Conservation (phyloP, 2,329 filamentous ascomycete genomes). For the Curvularia sp. region DNA sequence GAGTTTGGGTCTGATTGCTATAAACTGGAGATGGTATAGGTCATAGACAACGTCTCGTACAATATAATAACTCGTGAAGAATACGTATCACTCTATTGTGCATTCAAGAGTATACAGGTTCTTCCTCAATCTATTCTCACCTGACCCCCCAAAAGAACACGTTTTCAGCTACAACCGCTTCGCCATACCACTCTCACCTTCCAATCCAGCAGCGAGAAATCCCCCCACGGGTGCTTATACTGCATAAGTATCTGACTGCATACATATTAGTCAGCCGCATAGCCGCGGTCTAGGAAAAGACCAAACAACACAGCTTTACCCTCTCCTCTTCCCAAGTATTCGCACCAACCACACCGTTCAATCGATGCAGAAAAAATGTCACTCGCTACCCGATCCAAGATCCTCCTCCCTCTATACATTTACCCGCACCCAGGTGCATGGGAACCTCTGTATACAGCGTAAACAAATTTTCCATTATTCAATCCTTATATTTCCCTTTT, state of each 20-base stretch:
- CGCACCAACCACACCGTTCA: neutral
- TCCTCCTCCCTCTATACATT: constrained; percentile 60
- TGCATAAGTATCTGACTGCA: neutral
- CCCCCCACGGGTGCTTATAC: neutral
- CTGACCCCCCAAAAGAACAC: too few relatives aligned
- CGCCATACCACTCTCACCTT: too few relatives aligned
- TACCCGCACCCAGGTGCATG: constrained; percentile 57
- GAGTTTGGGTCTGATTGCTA: neutral
- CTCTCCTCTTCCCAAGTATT: neutral
- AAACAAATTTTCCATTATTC: neutral
- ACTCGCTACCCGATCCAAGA: constrained; percentile 27
- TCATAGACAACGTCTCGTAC: neutral
- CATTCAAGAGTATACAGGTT: too few relatives aligned
- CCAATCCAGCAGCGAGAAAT: too few relatives aligned
- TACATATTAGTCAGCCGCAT: constrained; percentile 11
- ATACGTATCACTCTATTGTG: neutral
- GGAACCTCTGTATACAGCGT: constrained; percentile 58
- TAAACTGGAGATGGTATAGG: neutral
- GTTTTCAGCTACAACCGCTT: too few relatives aligned
- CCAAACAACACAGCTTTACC: neutral
- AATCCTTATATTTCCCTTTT: neutral
- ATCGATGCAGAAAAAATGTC: neutral
- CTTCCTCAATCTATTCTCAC: too few relatives aligned
- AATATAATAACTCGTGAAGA: neutral
- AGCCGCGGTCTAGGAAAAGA: neutral